Evolutionary conservation across 2,329 filamentous ascomycete species (phyloP), one percentile per base, ranked within the genome.

Genomic region (Colletotrichum spaethianum): DNA sequence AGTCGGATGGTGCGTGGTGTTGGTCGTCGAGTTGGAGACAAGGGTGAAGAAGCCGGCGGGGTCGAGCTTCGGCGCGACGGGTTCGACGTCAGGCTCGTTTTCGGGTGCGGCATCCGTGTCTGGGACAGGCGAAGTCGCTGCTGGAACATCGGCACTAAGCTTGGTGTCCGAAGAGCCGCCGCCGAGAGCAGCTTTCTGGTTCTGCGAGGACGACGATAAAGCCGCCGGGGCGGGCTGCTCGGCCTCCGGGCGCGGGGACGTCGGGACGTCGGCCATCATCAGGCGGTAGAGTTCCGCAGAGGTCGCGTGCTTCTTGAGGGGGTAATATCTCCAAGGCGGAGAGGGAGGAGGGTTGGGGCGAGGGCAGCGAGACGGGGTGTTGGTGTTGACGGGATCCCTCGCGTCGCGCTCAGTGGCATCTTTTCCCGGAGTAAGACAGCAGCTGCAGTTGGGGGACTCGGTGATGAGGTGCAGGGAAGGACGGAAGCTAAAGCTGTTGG

Each of bases 1-100:
- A 64, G 90, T 91, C 1, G 96, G 96, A 80, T 98, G 95, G 77
- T 94, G 88, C 73, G 94, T 93, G 56, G 93, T 90, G 76, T 90
- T 88, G 11, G 90, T 92, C n/a, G 90, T 88, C 14, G 88, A 83
- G 81, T 98, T 95, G 78, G 94, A 91, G 75, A 98, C 87, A 52
- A 98, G 86, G 1, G 94, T 93, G 85, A 98, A 98, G 85, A 98
- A 74, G 67, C 73, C 73, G 23, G 67, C 67, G 18, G 67, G 71
- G 31, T 74, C 73, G 68, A 74, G 68, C 26, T 68, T 68, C 14
- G 68, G 72, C 3, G 55, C 44, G 31, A 36, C 23, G 38, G 55
- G 53, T n/a, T 56, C 46, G n/a, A 53, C 52, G 12, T 53, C 62
- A 28, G 26, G 23, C 2, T 16, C 56, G 59, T 40, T 33, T n/a